A percentile compares a stretch with the other conserved stretches of the same genome.
Evolutionary conservation across 768 basidiomycete genomes (phyloP).

Genomic region (Suillus alpinus): DNA sequence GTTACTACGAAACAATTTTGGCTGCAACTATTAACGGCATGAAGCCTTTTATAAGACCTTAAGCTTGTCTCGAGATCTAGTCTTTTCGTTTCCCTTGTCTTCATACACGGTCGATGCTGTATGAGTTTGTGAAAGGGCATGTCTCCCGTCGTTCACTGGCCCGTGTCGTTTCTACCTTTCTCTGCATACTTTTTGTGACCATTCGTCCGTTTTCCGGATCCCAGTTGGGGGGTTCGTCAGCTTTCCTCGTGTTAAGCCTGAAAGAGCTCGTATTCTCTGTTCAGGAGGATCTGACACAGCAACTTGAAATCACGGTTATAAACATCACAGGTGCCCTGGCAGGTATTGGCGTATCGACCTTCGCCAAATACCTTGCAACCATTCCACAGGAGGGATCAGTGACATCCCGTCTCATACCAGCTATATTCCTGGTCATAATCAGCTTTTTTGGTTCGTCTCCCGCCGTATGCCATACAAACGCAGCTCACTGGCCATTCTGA

Average conservation of each 20-base stretch:
- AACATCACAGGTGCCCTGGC: slow-evolving; percentile 41
- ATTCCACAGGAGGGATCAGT: slow-evolving; percentile 21
- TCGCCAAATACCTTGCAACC: slow-evolving; percentile 34
- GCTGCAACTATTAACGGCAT: neutral
- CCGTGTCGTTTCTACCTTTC: slow-evolving; percentile 41
- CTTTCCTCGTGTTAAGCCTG: slow-evolving; percentile 38
- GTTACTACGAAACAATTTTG: neutral
- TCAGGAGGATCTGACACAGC: slow-evolving; percentile 46
- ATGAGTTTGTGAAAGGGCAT: neutral
- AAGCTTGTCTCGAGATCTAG: neutral
- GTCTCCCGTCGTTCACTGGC: slow-evolving; percentile 32
- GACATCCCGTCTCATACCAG: slow-evolving; percentile 35
- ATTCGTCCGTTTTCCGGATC: slow-evolving; percentile 41
- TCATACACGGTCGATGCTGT: neutral
- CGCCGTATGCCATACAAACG: neutral
- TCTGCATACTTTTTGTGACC: slow-evolving; percentile 39
- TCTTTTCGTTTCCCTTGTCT: neutral
- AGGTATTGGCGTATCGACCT: slow-evolving; percentile 38
- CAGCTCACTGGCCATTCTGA: neutral
- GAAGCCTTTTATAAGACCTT: neutral
- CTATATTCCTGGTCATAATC: slow-evolving; percentile 37
- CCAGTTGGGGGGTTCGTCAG: slow-evolving; percentile 34
- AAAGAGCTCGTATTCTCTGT: slow-evolving; percentile 49
- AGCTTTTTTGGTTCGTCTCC: slow-evolving; percentile 34
- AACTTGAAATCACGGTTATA: slow-evolving; percentile 43